These are phyloP conservation scores for Sesbania bispinosa DNA, from an alignment of 306 rosid genomes.

Conservation along the genomic window DNA sequence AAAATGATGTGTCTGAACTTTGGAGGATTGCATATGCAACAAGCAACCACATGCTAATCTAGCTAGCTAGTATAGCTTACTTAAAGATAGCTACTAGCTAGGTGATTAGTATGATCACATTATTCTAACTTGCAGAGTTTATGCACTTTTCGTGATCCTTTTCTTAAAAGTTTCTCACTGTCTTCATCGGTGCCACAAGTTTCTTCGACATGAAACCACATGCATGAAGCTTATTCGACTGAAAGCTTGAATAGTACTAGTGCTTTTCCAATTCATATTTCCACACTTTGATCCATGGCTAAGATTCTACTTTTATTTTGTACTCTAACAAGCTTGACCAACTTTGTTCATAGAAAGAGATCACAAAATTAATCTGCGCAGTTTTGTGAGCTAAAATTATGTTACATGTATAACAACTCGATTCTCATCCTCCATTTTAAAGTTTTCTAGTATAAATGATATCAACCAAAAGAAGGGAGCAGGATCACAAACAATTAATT, in stretches of 20 bases:
- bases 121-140: constrained; percentile 36
- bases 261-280: constrained; percentile 29
- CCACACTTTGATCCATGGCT: neutral
- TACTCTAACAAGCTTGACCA: neutral
- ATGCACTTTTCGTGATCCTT: constrained; percentile 24
- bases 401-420: too few relatives aligned
- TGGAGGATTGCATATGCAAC: constrained; percentile 36
- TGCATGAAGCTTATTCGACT: constrained; percentile 27
- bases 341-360: neutral
- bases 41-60: constrained; percentile 25
- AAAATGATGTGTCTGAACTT: constrained; percentile 33
- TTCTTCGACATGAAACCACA: constrained; percentile 23
- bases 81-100: constrained; percentile 16
- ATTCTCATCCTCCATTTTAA: too few relatives aligned
- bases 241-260: neutral
- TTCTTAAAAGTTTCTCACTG: constrained; percentile 16
- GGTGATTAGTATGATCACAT: constrained; percentile 13
- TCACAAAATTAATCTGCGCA: neutral
- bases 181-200: constrained; percentile 32
- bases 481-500: neutral
- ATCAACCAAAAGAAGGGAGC: too few relatives aligned
- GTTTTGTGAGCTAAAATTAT: neutral
- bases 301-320: neutral
- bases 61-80: constrained; percentile 18
- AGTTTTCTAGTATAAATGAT: too few relatives aligned